Evolutionary conservation across 2,329 filamentous ascomycete genomes (phyloP).

Genomic region (Colletotrichum sp.): DNA sequence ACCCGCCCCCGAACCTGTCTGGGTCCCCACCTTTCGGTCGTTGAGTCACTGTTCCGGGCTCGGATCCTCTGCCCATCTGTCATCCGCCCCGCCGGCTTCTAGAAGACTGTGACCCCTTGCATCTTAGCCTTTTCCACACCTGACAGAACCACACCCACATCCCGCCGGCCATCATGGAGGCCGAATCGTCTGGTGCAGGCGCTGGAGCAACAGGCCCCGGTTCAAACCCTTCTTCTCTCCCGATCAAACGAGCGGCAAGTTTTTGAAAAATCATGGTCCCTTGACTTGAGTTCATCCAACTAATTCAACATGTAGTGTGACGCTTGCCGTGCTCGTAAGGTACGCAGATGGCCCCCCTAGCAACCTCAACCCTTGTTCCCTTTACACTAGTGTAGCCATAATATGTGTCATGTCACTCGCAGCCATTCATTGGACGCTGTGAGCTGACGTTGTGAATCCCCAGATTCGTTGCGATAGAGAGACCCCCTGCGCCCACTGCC

Average conservation of each 20-base stretch:
- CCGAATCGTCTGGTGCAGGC: neutral
- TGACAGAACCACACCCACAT: neutral
- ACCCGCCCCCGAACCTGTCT: neutral
- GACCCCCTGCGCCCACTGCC: conserved; percentile 1
- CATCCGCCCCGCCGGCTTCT: neutral
- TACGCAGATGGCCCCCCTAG: conserved; percentile 18
- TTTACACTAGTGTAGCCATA: conserved; percentile 29
- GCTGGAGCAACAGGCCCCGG: neutral
- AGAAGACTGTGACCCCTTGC: neutral
- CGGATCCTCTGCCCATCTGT: neutral
- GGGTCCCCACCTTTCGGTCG: neutral
- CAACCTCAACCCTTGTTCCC: conserved; percentile 29
- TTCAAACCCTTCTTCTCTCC: neutral
- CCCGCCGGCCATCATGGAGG: neutral
- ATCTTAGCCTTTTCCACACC: neutral
- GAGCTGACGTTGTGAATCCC: neutral
- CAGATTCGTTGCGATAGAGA: conserved; percentile 15
- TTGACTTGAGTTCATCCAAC: neutral
- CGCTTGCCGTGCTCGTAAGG: conserved; percentile 37
- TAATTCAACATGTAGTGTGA: conserved; percentile 29
- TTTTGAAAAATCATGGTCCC: neutral
- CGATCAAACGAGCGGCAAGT: conserved; percentile 18
- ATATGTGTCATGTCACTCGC: conserved; percentile 32
- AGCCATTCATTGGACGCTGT: conserved; percentile 29
- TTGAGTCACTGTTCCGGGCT: neutral